These are phyloP conservation scores for Dipteronia dyeriana DNA, from an alignment of 345 rosid species.

Conservation along the genomic window DNA sequence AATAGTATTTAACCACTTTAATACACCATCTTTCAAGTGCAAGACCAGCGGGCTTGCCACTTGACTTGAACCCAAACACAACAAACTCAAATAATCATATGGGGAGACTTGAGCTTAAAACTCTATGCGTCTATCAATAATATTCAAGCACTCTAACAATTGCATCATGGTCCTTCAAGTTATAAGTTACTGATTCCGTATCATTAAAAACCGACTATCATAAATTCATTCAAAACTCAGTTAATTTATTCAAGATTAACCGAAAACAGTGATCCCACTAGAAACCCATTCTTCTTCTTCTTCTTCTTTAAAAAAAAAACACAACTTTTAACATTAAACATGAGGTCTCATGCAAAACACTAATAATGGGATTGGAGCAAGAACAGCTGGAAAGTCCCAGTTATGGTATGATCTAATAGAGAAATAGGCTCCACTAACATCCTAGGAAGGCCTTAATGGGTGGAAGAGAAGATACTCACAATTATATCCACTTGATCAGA, in stretches of 20 bases:
- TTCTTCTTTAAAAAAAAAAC: no score
- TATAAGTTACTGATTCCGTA: neutral
- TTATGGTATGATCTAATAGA: neutral
- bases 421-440: slow-evolving; percentile 13
- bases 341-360: slow-evolving; percentile 18
- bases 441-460: slow-evolving; percentile 23
- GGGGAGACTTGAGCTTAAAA: no score
- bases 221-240: neutral
- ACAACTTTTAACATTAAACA: neutral
- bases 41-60: no score
- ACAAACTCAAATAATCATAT: no score
- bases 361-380: slow-evolving; percentile 17
- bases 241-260: no score
- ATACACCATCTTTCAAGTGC: no score
- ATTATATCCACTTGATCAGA: slow-evolving; percentile 17
- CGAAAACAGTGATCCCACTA: neutral
- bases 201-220: neutral
- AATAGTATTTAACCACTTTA: no score
- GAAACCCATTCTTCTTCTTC: no score
- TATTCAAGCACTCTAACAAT: no score
- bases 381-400: slow-evolving; percentile 34
- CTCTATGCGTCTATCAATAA: no score
- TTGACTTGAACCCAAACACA: no score
- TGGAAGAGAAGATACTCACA: slow-evolving; percentile 12
- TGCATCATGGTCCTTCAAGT: neutral